Evolutionary conservation across 2,329 filamentous ascomycete genomes (phyloP).

Genomic region (Aschersonia sp.): DNA sequence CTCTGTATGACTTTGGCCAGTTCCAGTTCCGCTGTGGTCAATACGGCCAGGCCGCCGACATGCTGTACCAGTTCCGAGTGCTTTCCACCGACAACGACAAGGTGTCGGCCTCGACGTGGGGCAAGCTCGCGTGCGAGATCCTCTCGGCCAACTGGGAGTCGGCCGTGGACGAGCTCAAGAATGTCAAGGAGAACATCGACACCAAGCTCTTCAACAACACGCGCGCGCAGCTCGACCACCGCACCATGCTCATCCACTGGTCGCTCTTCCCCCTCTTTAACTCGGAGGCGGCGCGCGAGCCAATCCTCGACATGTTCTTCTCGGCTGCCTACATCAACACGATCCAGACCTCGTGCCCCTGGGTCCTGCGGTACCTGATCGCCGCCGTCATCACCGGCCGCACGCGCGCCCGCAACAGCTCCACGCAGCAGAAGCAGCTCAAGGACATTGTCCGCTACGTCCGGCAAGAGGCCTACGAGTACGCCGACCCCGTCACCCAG

Average conservation of each 20-base stretch:
- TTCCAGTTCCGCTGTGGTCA: slow-evolving; percentile 97
- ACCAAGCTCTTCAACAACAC: slow-evolving; percentile 93
- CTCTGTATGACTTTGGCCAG: slow-evolving; percentile 87
- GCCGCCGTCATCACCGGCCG: slow-evolving; percentile 93
- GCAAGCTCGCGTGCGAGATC: slow-evolving; percentile 93
- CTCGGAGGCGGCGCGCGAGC: slow-evolving; percentile 79
- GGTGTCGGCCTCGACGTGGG: slow-evolving; percentile 90
- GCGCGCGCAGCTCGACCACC: slow-evolving; percentile 86
- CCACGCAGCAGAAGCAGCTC: slow-evolving; percentile 90
- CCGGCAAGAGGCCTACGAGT: slow-evolving; percentile 95
- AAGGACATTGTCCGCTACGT: slow-evolving; percentile 95
- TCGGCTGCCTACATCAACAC: slow-evolving; percentile 97
- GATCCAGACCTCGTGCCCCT: slow-evolving; percentile 94
- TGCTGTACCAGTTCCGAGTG: slow-evolving; percentile 95
- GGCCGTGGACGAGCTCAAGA: slow-evolving; percentile 79
- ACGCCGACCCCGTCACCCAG: slow-evolving; percentile 86
- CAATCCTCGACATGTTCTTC: slow-evolving; percentile 92
- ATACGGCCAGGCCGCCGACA: slow-evolving; percentile 77
- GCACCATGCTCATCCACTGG: slow-evolving; percentile 97
- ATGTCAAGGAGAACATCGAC: slow-evolving; percentile 86
- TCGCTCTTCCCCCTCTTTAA: slow-evolving; percentile 98
- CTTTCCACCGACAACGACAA: slow-evolving; percentile 98
- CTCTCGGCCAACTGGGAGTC: slow-evolving; percentile 90
- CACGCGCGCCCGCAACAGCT: slow-evolving; percentile 64
- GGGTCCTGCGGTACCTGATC: slow-evolving; percentile 87